These are phyloP conservation scores for Coemansia linderi DNA, from an alignment of 371 early-diverging fungal species.

Conservation along the genomic window DNA sequence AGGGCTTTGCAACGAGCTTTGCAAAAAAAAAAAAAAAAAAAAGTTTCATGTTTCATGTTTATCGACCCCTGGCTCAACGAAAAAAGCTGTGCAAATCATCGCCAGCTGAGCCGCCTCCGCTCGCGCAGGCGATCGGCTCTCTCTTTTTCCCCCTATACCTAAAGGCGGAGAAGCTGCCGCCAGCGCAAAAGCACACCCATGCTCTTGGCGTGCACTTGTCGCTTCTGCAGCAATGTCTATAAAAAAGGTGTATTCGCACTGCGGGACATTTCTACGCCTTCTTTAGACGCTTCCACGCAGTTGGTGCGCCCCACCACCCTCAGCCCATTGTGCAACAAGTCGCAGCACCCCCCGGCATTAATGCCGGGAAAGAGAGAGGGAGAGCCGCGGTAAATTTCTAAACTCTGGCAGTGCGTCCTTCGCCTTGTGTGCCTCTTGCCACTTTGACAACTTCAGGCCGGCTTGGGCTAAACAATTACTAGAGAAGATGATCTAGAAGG, in stretches of 20 bases:
- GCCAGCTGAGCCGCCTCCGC: no score
- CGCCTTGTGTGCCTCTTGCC: no score
- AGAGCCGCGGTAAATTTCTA: not conserved
- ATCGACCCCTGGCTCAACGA: no score
- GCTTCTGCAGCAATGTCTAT: not conserved
- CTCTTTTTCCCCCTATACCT: no score
- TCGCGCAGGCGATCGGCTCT: no score
- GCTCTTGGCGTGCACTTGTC: no score
- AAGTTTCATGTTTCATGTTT: no score
- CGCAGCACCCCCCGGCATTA: not conserved
- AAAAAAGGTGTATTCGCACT: not conserved
- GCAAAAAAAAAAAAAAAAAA: no score
- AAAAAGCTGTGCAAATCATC: no score
- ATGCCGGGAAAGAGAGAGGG: not conserved
- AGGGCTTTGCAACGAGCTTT: no score
- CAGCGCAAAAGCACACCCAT: not conserved
- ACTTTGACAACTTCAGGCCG: not conserved
- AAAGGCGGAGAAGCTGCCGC: not conserved
- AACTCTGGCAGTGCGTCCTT: not conserved
- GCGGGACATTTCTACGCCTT: not conserved
- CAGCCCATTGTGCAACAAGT: not conserved
- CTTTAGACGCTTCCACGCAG: not conserved
- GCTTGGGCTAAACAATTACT: not conserved
- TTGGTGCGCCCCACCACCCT: not conserved
- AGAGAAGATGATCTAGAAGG: conserved; percentile 1